Evolutionary conservation across 306 rosid species (phyloP).

Genomic region (Ceratonia siliqua): DNA sequence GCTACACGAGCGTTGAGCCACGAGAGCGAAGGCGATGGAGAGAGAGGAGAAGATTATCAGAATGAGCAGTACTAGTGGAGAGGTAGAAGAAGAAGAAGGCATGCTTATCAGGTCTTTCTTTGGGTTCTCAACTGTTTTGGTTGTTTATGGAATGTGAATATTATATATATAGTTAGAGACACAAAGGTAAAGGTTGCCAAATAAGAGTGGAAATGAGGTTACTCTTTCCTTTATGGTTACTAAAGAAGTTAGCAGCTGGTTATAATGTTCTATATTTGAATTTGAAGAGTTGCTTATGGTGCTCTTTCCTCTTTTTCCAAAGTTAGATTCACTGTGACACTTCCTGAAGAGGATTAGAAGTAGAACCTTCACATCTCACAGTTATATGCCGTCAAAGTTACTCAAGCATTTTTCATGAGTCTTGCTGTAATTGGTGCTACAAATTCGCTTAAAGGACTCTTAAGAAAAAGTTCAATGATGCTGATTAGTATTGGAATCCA

Average conservation of each 20-base stretch:
- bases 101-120: slow-evolving; percentile 22
- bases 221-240: not conserved
- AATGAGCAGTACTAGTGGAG: not conserved
- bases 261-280: not conserved
- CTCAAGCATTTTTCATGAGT: no score
- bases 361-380: slow-evolving; percentile 20
- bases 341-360: slow-evolving; percentile 42
- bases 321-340: not conserved
- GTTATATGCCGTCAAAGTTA: not conserved
- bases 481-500: no score
- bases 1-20: not conserved
- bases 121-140: not conserved
- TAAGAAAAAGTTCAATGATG: no score
- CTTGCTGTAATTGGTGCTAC: no score
- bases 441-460: no score
- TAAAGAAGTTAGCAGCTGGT: slow-evolving; percentile 9
- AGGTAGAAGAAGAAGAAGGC: slow-evolving; percentile 22
- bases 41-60: slow-evolving; percentile 25
- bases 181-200: not conserved
- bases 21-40: slow-evolving; percentile 16
- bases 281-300: not conserved
- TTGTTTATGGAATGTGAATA: not conserved
- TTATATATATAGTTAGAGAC: not conserved
- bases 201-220: not conserved
- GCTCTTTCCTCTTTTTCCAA: not conserved